Evolutionary conservation across 2,329 filamentous ascomycete species (phyloP).

Genomic region (Mollisiaceae sp.): DNA sequence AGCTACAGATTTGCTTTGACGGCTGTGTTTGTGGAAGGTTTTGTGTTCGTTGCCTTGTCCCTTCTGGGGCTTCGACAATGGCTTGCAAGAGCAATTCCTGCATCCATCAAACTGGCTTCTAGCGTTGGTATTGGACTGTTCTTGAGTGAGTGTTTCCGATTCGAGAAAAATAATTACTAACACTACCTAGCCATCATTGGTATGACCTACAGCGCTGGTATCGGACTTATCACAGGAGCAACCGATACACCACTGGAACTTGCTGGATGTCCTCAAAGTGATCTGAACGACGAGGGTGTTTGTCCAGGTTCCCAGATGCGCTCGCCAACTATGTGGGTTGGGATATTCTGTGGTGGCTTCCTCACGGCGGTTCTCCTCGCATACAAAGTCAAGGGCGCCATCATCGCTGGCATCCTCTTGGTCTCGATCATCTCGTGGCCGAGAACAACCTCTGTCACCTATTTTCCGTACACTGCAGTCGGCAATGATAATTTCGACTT

Average conservation of each 20-base stretch:
- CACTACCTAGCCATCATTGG: slow-evolving; percentile 61
- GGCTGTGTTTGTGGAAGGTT: slow-evolving; percentile 87
- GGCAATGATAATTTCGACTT: slow-evolving; percentile 80
- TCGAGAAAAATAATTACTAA: slow-evolving; percentile 1
- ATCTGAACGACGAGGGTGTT: slow-evolving; percentile 50
- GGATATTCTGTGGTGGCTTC: slow-evolving; percentile 84
- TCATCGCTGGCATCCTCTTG: slow-evolving; percentile 81
- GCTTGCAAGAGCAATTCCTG: slow-evolving; percentile 82
- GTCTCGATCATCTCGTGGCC: slow-evolving; percentile 92
- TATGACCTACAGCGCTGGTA: slow-evolving; percentile 80
- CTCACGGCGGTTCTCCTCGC: slow-evolving; percentile 81
- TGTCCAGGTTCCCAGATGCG: slow-evolving; percentile 77
- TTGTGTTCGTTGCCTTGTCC: slow-evolving; percentile 81
- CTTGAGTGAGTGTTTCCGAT: slow-evolving; percentile 51
- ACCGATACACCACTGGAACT: slow-evolving; percentile 72
- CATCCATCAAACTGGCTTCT: slow-evolving; percentile 87
- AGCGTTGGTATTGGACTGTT: slow-evolving; percentile 87
- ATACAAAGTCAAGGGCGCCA: slow-evolving; percentile 85
- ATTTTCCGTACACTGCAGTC: slow-evolving; percentile 74
- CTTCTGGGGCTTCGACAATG: slow-evolving; percentile 84
- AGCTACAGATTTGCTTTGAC: slow-evolving; percentile 79
- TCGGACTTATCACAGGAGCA: slow-evolving; percentile 77
- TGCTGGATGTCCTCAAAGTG: slow-evolving; percentile 56
- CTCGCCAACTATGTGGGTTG: slow-evolving; percentile 83
- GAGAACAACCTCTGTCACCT: slow-evolving; percentile 74